A percentile compares a stretch with the other conserved stretches of the same genome.
Evolutionary conservation across 2,329 filamentous ascomycete species (phyloP).

Genomic region (Didymella lethalis): DNA sequence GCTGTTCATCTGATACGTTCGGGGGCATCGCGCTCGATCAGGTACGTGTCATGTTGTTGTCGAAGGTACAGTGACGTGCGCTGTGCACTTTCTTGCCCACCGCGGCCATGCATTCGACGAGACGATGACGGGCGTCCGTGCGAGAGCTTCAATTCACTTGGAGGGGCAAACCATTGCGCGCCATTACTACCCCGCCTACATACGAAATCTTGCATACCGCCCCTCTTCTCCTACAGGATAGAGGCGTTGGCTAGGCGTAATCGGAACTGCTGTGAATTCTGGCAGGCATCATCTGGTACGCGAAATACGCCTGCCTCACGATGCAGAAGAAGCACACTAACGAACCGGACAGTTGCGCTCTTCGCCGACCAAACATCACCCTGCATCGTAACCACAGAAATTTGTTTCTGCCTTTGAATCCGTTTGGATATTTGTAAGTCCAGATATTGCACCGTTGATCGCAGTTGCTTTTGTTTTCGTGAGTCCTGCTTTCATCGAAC

Average conservation of each 20-base stretch:
- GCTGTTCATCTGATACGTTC: conserved; percentile 43
- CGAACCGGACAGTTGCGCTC: conserved; percentile 11
- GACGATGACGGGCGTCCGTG: conserved; percentile 23
- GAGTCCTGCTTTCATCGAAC: not conserved
- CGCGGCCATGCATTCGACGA: conserved; percentile 15
- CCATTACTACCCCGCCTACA: conserved; percentile 16
- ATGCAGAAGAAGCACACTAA: conserved; percentile 5
- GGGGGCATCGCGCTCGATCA: conserved; percentile 37
- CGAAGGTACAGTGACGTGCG: conserved; percentile 6
- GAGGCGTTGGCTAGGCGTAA: conserved; percentile 8
- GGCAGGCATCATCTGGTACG: conserved; percentile 7
- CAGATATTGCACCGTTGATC: not conserved
- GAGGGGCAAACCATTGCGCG: conserved; percentile 15
- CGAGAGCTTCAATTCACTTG: conserved; percentile 16
- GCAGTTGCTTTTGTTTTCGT: not conserved
- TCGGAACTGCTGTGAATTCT: not conserved
- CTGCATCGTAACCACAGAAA: conserved; percentile 3
- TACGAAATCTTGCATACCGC: conserved; percentile 1
- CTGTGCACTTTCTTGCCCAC: conserved; percentile 14
- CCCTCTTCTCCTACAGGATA: conserved; percentile 2
- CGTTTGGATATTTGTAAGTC: conserved; percentile 10
- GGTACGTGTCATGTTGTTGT: conserved; percentile 28
- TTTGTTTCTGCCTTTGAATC: conserved; percentile 1
- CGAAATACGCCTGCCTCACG: not conserved
- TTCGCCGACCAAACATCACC: conserved; percentile 13